Evolutionary conservation across 805 yeast genomes (phyloP), one percentile per base, ranked within the genome.

Genomic region (Candida ipomoeae): DNA sequence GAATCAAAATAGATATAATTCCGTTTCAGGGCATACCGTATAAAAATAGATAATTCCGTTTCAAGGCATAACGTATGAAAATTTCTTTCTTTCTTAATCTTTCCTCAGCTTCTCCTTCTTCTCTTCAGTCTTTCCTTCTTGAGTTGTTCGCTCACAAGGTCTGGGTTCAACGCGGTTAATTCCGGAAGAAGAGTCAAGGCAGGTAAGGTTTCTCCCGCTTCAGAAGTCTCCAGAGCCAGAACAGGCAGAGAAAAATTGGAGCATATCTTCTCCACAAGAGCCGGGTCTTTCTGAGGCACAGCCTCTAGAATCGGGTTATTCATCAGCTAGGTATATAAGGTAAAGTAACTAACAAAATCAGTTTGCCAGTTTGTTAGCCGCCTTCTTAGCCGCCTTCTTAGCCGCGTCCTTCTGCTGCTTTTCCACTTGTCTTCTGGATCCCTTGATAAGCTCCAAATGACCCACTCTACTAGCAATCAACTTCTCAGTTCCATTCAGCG

Each of bases 381-480:
- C 52, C 54, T 63, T 55, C 26, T 48, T 41, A 3, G 58, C 58
- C 15, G 59, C 56, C 38, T 52, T 57, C 55, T 64, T 66, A 38
- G 52, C 55, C 5, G 54, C 61, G 37, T 62, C 68, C 65, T 80
- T 82, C 55, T 74, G 80, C 15, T 67, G 73, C 64, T 80, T 87
- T 64, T 89, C 96, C 15, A 88, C 52, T 60, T 87, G 82, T 70
- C 95, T 82, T 74, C 97, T 83, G 6, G 94, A 84, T 14, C 99
- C 99, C 67, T 88, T 90, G 56, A 92, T 73, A 37, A 92, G 66
- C 70, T 92, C 99, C 61, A 92, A 77, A 67, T 92, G 98, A 23
- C 99, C 99, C 6, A 92, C 97, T 65, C 92, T 80, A 50, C 95
- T 78, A 1, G 97, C 84, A 58, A 92, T 82, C 50, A 89, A 75